phyloP scores from a whole-genome alignment of 2,329 filamentous ascomycete genomes.

The Epichloe glyceriae region DNA sequence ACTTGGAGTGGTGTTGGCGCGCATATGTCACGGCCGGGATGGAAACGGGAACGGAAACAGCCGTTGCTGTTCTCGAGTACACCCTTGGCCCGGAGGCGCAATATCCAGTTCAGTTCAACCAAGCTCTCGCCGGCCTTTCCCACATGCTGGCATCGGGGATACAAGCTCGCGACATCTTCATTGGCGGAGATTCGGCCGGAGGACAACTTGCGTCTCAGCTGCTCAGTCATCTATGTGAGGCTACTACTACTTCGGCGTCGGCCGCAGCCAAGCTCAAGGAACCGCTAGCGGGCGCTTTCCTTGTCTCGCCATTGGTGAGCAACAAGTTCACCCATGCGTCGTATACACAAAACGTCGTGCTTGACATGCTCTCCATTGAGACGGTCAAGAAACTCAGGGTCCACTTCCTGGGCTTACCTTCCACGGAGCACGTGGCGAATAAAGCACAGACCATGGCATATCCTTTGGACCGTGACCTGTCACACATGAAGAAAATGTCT shows the following conservation, averaged over 20 bases:
- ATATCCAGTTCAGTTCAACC: constrained; percentile 16
- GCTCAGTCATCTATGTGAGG: constrained; percentile 17
- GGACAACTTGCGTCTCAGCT: constrained; percentile 19
- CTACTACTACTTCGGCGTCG: constrained; percentile 9
- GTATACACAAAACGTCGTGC: constrained; percentile 3
- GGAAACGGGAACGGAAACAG: constrained; percentile 4
- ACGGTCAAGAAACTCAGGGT: constrained; percentile 2
- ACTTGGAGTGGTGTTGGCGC: neutral
- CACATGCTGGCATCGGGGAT: constrained; percentile 13
- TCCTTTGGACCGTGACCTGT: constrained; percentile 5
- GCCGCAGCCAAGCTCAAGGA: constrained; percentile 9
- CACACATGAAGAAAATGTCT: constrained; percentile 3
- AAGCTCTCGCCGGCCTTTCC: constrained; percentile 13
- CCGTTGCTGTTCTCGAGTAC: constrained; percentile 19
- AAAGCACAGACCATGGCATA: neutral
- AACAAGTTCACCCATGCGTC: constrained; percentile 1
- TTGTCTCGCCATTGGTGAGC: constrained; percentile 17
- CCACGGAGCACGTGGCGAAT: neutral
- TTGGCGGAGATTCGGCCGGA: constrained; percentile 23
- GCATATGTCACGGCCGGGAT: neutral
- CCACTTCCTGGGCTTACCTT: neutral
- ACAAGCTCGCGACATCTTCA: constrained; percentile 12
- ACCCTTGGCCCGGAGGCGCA: constrained; percentile 14
- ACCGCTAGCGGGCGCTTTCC: constrained; percentile 16
- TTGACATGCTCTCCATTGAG: constrained; percentile 6